Base-by-base conservation (phyloP, 2,329 filamentous ascomycete species). In the Aspergillus nomiae region DNA sequence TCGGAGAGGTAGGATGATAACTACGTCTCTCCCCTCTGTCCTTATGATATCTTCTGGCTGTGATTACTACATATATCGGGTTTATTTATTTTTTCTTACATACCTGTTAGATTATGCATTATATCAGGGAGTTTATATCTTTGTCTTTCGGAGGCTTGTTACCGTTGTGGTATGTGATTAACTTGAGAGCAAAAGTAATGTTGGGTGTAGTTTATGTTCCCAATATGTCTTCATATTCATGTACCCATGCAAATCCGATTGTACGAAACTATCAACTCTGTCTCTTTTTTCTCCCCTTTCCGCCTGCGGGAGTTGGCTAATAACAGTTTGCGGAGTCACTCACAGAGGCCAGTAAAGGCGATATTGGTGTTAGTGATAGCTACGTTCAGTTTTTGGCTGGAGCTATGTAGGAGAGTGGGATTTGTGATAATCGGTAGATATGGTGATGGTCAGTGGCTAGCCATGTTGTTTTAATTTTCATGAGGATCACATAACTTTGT, bases 91-190 rank as follows among this genome's bases (percentile, higher is more conserved):
- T 41, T 62, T 58, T 26, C 46, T 60, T 63, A 58, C 56, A 58
- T 55, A 55, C 51, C 30, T 63, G 58, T 63, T 43, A 63, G 46
- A 59, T 57, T 45, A 62, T 67, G 58, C 63, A 62, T 69, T 65
- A 56, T 69, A 58, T 63, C 63, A 57, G 62, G 65, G 65, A 67
- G 62, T 67, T 63, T 28, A 65, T 62, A 63, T 51, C 24, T 51
- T 51, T 32, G 32, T 38, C 51, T 55, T 55, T 21, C 21, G n/a
- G 19, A 26, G n/a, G 4, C 30, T 26, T n/a, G 50, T 32, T 21
- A 16, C 26, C 30, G 11, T 26, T 55, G 45, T 28, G 32, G 34
- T 55, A 14, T 54, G 38, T 41, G 38, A 41, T 41, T 41, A 19
- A 26, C 5, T 19, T 19, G 36, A 19, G 36, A 53, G 21, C 19